These are phyloP conservation scores for Emmonsiellopsis sp. DNA, from an alignment of 2,329 filamentous ascomycete species.

Conservation along the genomic window DNA sequence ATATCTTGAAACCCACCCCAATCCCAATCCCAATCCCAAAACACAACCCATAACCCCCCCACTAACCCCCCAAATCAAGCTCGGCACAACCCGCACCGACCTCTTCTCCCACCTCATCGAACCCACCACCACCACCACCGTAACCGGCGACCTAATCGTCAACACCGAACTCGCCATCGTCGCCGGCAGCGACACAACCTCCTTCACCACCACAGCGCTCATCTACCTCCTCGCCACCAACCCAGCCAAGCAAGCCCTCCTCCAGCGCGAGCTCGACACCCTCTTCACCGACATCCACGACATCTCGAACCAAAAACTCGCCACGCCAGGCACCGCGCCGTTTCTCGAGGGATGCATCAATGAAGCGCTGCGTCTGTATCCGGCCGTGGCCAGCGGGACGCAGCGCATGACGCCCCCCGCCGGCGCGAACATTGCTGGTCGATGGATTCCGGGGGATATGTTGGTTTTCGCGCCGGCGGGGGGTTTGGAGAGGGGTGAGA, in stretches of 20 bases:
- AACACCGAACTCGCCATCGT: constrained; percentile 7
- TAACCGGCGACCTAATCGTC: constrained; percentile 2
- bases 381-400: constrained; percentile 19
- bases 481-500: constrained; percentile 15
- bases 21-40: no score
- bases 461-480: constrained; percentile 13
- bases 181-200: constrained; percentile 26
- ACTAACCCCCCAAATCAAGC: not conserved
- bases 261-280: constrained; percentile 22
- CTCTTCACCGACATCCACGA: constrained; percentile 15
- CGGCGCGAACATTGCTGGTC: constrained; percentile 20
- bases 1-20: not conserved
- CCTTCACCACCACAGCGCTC: constrained; percentile 19
- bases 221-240: constrained; percentile 25
- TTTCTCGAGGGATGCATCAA: constrained; percentile 12
- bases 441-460: constrained; percentile 21
- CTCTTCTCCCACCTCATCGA: constrained; percentile 7
- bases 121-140: not conserved
- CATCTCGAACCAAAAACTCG: constrained; percentile 6
- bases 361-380: constrained; percentile 26
- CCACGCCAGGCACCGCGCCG: not conserved
- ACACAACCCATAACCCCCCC: not conserved
- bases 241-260: constrained; percentile 19
- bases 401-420: constrained; percentile 28
- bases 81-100: constrained; percentile 1